Evolutionary conservation across 2,329 filamentous ascomycete species (phyloP).

Genomic region (Sporothrix brasiliensis): DNA sequence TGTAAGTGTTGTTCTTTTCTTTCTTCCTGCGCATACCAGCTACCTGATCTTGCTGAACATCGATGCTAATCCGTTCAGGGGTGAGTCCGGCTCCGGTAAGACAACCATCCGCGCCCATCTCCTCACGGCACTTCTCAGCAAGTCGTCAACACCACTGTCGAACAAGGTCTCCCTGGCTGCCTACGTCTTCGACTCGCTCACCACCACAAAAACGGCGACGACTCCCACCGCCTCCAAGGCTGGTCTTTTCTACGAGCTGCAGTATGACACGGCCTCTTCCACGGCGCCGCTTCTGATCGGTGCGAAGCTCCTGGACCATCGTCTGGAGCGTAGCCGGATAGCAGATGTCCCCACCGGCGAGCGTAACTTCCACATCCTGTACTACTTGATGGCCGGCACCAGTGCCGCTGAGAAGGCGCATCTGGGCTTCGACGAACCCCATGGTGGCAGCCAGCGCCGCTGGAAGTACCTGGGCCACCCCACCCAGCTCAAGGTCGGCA

Average conservation of each 20-base stretch:
- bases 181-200: constrained; percentile 94
- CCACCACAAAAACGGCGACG: constrained; percentile 94
- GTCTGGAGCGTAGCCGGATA: constrained; percentile 88
- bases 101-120: constrained; percentile 91
- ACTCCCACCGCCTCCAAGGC: constrained; percentile 95
- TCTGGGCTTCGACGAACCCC: constrained; percentile 63
- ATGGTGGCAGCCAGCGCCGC: constrained; percentile 65
- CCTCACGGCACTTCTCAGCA: constrained; percentile 80
- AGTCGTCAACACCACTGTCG: constrained; percentile 89
- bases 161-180: constrained; percentile 90
- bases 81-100: constrained; percentile 95
- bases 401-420: constrained; percentile 88
- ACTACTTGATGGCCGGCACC: constrained; percentile 92
- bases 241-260: constrained; percentile 91
- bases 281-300: constrained; percentile 87
- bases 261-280: constrained; percentile 88
- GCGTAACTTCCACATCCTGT: constrained; percentile 92
- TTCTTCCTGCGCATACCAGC: neutral
- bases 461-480: constrained; percentile 97
- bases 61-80: constrained; percentile 57
- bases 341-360: constrained; percentile 92
- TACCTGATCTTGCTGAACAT: neutral
- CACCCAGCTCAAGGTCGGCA: constrained; percentile 93
- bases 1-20: constrained; percentile 44
- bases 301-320: constrained; percentile 91